A percentile compares a stretch with the other conserved stretches of the same genome.
These are phyloP conservation scores for Inga oerstediana DNA, from an alignment of 306 rosid genomes.

Conservation along the genomic window DNA sequence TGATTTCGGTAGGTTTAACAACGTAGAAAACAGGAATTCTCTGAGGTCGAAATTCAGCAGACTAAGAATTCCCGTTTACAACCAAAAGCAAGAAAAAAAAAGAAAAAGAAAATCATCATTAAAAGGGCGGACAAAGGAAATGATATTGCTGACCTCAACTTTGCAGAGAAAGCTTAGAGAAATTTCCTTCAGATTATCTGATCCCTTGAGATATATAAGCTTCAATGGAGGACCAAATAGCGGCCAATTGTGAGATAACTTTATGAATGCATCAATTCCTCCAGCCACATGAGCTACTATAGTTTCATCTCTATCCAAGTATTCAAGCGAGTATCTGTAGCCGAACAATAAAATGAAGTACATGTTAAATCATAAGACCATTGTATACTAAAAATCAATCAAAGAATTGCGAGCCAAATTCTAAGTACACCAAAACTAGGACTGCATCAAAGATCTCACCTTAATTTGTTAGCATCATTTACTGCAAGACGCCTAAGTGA, in stretches of 20 bases:
- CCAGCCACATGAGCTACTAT: slow-evolving; percentile 68
- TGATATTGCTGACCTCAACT: slow-evolving; percentile 56
- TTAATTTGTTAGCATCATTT: slow-evolving; percentile 65
- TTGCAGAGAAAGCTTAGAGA: slow-evolving; percentile 60
- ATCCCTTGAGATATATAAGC: slow-evolving; percentile 64
- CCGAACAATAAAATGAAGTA: slow-evolving; percentile 24
- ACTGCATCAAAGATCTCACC: slow-evolving; percentile 46
- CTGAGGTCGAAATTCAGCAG: slow-evolving; percentile 14
- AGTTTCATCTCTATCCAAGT: slow-evolving; percentile 66
- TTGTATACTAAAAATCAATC: neutral
- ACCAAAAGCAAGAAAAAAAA: slow-evolving; percentile 21
- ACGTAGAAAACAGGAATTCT: slow-evolving; percentile 1
- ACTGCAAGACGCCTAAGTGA: slow-evolving; percentile 61
- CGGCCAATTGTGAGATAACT: slow-evolving; percentile 81
- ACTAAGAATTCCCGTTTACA: slow-evolving; percentile 5
- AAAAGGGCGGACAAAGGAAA: neutral
- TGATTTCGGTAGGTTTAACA: slow-evolving; percentile 19
- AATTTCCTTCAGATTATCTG: slow-evolving; percentile 53
- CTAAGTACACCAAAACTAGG: slow-evolving; percentile 19
- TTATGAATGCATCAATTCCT: slow-evolving; percentile 69
- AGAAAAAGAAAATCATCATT: neutral
- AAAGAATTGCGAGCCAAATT: neutral
- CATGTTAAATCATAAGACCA: slow-evolving; percentile 13
- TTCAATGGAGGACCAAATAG: slow-evolving; percentile 61
- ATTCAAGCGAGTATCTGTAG: slow-evolving; percentile 65